These are phyloP conservation scores for Scheffersomyces segobiensis DNA, from an alignment of 1,139 yeast genomes.

Conservation along the genomic window DNA sequence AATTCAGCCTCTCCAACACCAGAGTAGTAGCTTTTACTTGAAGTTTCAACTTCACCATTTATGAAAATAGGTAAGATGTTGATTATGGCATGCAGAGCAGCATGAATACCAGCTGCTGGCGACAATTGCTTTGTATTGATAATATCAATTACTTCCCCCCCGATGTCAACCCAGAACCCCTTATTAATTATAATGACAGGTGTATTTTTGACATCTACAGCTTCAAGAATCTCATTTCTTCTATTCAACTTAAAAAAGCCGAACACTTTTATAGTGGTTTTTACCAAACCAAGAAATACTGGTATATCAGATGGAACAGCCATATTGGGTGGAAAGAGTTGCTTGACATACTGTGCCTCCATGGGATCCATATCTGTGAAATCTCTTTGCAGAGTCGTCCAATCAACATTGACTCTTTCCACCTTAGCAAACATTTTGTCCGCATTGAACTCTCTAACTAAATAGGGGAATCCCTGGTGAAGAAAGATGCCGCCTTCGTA, in stretches of 20 bases:
- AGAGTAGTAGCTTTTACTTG: conserved; percentile 52
- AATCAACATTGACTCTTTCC: conserved; percentile 84
- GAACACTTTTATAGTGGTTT: conserved; percentile 75
- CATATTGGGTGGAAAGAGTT: conserved; percentile 34
- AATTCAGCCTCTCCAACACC: conserved; percentile 61
- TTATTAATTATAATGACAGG: conserved; percentile 69
- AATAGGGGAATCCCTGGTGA: conserved; percentile 89
- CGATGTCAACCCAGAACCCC: conserved; percentile 92
- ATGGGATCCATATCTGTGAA: conserved; percentile 89
- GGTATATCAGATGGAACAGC: conserved; percentile 52
- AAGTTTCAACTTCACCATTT: conserved; percentile 38
- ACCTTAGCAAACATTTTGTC: conserved; percentile 80
- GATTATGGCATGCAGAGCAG: conserved; percentile 89
- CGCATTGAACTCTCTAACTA: conserved; percentile 80
- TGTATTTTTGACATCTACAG: conserved; percentile 89
- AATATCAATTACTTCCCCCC: conserved; percentile 58
- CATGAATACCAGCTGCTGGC: conserved; percentile 92
- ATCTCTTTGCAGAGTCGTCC: conserved; percentile 91
- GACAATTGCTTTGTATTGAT: conserved; percentile 59
- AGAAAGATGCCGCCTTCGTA: conserved; percentile 95
- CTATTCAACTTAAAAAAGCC: conserved; percentile 89
- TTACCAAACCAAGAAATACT: conserved; percentile 71
- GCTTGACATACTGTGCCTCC: conserved; percentile 65
- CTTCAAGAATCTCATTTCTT: conserved; percentile 77
- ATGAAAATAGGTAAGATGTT: conserved; percentile 66